Evolutionary conservation across 768 basidiomycete genomes (phyloP), one percentile per base, ranked within the genome.

Genomic region (Xanthoconium purpureum): DNA sequence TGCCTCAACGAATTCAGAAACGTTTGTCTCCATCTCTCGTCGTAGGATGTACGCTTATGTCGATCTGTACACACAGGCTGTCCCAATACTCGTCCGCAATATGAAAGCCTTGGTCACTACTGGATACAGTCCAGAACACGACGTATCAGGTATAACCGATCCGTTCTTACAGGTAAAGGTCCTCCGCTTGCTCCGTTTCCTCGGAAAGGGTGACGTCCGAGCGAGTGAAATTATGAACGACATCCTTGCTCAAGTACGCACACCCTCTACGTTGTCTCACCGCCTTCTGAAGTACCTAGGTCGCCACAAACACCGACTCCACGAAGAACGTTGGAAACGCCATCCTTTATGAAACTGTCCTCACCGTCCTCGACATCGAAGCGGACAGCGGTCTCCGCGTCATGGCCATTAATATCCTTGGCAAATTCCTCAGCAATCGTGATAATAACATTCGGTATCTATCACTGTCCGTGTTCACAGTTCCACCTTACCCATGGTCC

Each of bases 371-470:
- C 46, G 96, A 99, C 62, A 98, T 98, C 58, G 94, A 99, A 66
- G 95, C 97, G 12, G 97, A 99, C 69, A 89, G 85, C 40, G 94
- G 94, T 18, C 76, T 99, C 20, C 87, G 97, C 2, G 95, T 98
- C 44, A 98, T 99, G 97, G 97, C 97, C 0, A 99, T 99, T 73
- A 99, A 99, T 70, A 98, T 98, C 55, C 81, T 99, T 35, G 97
- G 97, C 52, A 98, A 98, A 74, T 98, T 98, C 77, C 77, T 99
- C 69, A 88, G 91, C 69, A 99, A 99, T 74, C 82, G 92, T 35
- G 97, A 99, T 69, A 99, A 99, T 74, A 99, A 98, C 68, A 98
- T 99, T 63, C 87, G 96, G 95, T 96, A 68, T 47, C 80, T 71
- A 47, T 54, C n/a, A 50, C 46, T 33, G 18, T 30, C 20, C 38